Conservation (phyloP, 768 basidiomycete genomes). For the Sporobolomyces phaffii region DNA sequence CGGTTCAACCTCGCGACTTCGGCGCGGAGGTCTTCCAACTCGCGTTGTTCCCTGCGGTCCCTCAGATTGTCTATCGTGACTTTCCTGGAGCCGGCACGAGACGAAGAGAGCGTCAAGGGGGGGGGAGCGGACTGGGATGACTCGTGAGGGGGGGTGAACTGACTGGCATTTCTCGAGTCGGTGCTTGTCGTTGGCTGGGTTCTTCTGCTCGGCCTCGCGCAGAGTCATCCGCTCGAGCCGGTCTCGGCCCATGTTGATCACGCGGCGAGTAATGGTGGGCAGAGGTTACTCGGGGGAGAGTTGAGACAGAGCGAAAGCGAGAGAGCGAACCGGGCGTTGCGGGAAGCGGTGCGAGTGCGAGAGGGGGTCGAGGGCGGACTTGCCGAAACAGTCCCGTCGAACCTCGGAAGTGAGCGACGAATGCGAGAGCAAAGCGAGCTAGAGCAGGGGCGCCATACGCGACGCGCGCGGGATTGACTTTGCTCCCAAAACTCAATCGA, state of each 20-base stretch:
- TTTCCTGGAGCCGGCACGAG: background rate
- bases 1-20: background rate
- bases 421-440: background rate
- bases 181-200: background rate
- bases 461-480: no score
- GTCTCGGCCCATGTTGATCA: conserved; percentile 8
- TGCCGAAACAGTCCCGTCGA: background rate
- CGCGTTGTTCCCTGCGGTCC: background rate
- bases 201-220: background rate
- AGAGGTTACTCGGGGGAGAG: background rate
- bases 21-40: background rate
- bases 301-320: background rate
- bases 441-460: no score
- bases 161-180: background rate
- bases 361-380: background rate
- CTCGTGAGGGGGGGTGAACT: background rate
- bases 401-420: background rate
- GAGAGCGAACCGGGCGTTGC: no score
- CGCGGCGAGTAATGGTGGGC: background rate
- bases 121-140: background rate
- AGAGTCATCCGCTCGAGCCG: background rate
- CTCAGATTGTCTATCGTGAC: background rate
- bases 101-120: background rate
- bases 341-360: no score
- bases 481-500: no score